Base-by-base conservation (phyloP, 1,139 yeast species). In the Sugiyamaella grinbergsii region DNA sequence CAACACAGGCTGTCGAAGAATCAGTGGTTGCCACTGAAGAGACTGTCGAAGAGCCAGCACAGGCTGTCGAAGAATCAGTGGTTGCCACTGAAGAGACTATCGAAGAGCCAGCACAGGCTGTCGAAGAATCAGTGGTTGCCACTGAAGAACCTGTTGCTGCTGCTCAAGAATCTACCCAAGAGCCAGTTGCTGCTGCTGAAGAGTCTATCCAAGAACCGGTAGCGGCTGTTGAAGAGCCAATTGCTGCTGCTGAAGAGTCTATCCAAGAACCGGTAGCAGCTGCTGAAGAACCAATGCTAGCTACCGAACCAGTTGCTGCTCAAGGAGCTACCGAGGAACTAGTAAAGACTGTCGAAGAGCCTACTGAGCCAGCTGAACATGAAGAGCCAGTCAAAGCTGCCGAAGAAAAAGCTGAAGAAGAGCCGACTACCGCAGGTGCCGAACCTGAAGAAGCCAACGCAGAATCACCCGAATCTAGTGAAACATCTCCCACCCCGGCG, bases 271-370 rank as follows among this genome's bases (percentile, higher is more conserved):
- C 49, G 16, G 40, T 47, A 22, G 10, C 20, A 22, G 32, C 22
- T 2, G 13, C 16, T 8, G 47, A 24, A 31, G 19, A 23, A 8
- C 36, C 37, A 13, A 20, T 26, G 7, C 26, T 23, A 22, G 26
- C 42, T 2, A 42, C 28, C 11, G 46, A 48, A 29, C n/a, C n/a
- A n/a, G n/a, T n/a, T n/a, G n/a, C n/a, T n/a, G n/a, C n/a, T n/a
- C 52, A 34, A 29, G 38, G 28, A 7, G 49, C 43, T 20, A 29
- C 26, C 18, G 48, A 20, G 10, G 47, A 49, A 29, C 47, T 53
- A 5, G 45, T 33, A 13, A 26, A 40, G 6, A 32, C 46, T n/a
- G 39, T 2, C 5, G 52, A 50, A 31, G 47, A 50, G 18, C 19
- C 47, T 8, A 19, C 39, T 15, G 53, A 31, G 10, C 31, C 50